Percentiles rank a stretch among this genome's conserved stretches.
Evolutionary conservation across 164 flowering plant species (phyloP).

Genomic region (Magnolia kwangsiensis): DNA sequence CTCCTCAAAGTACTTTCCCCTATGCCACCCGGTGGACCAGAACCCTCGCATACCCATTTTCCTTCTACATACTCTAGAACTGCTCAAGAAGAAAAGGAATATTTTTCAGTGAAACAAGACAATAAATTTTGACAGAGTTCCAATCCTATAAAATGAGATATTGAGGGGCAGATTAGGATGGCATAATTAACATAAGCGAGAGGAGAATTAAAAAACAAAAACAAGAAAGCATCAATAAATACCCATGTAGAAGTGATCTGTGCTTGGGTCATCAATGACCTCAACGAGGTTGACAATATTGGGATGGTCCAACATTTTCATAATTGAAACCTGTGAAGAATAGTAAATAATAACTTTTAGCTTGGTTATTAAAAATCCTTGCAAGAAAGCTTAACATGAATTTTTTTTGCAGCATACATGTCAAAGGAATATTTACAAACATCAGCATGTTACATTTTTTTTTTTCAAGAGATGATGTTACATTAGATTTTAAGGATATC

Average conservation of each 20-base stretch:
- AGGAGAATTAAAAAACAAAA: neutral
- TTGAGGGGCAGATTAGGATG: neutral
- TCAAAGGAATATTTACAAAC: neutral
- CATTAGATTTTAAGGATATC: no score
- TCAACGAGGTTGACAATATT: slow-evolving; percentile 95
- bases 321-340: slow-evolving; percentile 68
- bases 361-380: neutral
- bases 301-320: slow-evolving; percentile 91
- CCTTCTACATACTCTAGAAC: slow-evolving; percentile 98
- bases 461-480: no score
- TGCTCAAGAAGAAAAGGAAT: slow-evolving; percentile 17
- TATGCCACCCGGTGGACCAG: slow-evolving; percentile 56
- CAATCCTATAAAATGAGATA: neutral
- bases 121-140: neutral
- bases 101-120: neutral
- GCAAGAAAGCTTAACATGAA: neutral
- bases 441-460: no score
- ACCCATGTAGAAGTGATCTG: slow-evolving; percentile 99
- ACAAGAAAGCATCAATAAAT: slow-evolving; percentile 19
- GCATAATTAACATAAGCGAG: neutral
- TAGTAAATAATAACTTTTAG: neutral
- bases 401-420: neutral
- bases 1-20: slow-evolving; percentile 65
- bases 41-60: slow-evolving; percentile 69
- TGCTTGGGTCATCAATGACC: slow-evolving; percentile 94